A percentile compares a stretch with the other conserved stretches of the same genome.
Conservation (phyloP, 148 eudicot species). For the Rhododendron mucronatum region DNA sequence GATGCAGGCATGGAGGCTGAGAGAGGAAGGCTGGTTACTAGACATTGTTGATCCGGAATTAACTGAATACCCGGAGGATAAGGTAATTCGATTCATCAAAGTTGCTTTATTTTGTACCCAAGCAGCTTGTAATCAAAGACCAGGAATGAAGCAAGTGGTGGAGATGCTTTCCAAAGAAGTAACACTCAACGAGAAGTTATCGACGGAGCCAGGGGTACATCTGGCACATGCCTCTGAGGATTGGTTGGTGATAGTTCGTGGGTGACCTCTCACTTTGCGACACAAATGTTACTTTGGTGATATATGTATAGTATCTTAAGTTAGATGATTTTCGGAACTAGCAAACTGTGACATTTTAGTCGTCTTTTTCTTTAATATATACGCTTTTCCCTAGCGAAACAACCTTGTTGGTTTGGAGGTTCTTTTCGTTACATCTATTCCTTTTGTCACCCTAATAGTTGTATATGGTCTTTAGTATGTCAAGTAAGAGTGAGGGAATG, state of each 20-base stretch:
- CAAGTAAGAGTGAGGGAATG: no score
- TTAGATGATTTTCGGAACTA: background rate
- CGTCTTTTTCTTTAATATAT: no score
- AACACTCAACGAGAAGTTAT: slow-evolving; percentile 29
- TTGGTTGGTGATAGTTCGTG: slow-evolving; percentile 11
- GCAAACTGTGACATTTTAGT: no score
- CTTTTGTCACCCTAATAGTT: background rate
- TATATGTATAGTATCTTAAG: background rate
- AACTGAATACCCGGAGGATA: no score
- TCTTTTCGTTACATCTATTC: background rate
- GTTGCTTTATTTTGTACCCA: no score
- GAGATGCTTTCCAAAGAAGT: slow-evolving; percentile 52
- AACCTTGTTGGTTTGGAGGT: background rate
- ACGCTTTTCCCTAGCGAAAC: background rate
- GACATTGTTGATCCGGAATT: no score
- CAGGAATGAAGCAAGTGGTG: slow-evolving; percentile 59
- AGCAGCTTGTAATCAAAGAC: slow-evolving; percentile 4
- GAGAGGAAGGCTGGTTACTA: no score
- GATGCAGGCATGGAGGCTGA: no score
- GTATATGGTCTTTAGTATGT: no score
- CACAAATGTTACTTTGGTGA: slow-evolving; percentile 39
- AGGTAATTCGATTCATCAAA: no score
- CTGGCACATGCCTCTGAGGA: background rate
- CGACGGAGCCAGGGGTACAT: slow-evolving; percentile 38
- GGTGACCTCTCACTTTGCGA: slow-evolving; percentile 10